Evolutionary conservation across 495 filamentous ascomycete genomes (phyloP), one percentile per base, ranked within the genome.

Genomic region (Parathielavia hyrcaniae): DNA sequence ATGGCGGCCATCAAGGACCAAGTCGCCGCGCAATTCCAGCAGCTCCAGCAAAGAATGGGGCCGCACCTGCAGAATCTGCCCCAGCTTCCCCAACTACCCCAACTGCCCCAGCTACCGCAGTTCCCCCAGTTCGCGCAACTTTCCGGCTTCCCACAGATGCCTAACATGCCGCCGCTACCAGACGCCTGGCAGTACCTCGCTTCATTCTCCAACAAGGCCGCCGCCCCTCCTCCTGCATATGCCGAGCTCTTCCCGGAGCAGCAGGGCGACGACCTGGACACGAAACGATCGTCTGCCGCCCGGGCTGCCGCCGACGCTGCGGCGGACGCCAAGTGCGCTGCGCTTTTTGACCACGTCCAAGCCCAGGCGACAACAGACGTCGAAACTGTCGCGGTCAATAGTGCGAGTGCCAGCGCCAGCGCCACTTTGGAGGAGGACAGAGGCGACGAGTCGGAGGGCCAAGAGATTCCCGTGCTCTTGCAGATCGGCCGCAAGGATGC

Each of bases 1-100:
- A 80, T 89, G 70, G 75, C 83, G 32, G 87, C 86, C 23, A 85
- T 89, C 79, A 82, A 86, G 57, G 87, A 92, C 52, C 86, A 90
- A 51, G 72, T 95, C 17, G 81, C 84, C 43, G 79, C 81, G 4
- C 90, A 93, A 64, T 81, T 93, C 63, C 86, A 92, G 52, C 85
- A 90, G 39, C 78, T 91, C 60, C 90, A 92, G 62, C 84, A 90
- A 61, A 82, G 77, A 16, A 81, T 88, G 68, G 50, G 63, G 17
- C 59, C 70, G 53, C 72, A 72, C 45, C 52, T 76, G 12, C 73
- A 72, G 52, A 69, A 73, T 41, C 51, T 62, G 35, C 55, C 53
- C 19, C 64, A 68, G 53, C 53, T 68, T 17, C 64, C 58, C 6
- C 64, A 64, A 46, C 45, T 64, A 20, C 64, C 58, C 11, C 48